Conservation (phyloP, 768 basidiomycete species). For the Pisolithus orientalis region DNA sequence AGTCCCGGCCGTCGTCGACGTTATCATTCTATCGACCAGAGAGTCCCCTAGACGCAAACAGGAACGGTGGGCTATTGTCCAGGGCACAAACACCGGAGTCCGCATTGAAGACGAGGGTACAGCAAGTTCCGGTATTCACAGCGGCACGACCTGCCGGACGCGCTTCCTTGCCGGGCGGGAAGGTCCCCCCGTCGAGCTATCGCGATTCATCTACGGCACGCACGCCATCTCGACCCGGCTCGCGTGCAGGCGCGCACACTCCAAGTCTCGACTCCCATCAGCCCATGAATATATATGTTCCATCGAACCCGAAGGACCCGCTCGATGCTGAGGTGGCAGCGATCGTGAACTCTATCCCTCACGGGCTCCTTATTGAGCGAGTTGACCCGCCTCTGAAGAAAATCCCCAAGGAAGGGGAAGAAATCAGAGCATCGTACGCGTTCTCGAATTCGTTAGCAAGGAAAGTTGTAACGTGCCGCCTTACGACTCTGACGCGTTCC, state of each 20-base stretch:
- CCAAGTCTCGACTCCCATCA: slow-evolving; percentile 45
- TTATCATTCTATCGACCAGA: slow-evolving; percentile 63
- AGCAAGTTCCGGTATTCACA: slow-evolving; percentile 52
- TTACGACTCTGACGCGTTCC: slow-evolving; percentile 70
- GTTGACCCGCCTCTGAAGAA: slow-evolving; percentile 70
- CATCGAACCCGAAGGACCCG: slow-evolving; percentile 66
- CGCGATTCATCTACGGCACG: slow-evolving; percentile 51
- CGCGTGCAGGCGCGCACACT: slow-evolving; percentile 60
- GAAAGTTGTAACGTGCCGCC: slow-evolving; percentile 71
- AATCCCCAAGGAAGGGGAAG: slow-evolving; percentile 66
- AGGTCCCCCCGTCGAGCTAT: slow-evolving; percentile 72
- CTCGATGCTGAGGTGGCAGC: slow-evolving; percentile 75
- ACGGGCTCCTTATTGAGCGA: slow-evolving; percentile 72
- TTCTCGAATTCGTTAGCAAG: slow-evolving; percentile 67
- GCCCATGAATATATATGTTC: slow-evolving; percentile 57
- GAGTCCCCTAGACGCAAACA: slow-evolving; percentile 37
- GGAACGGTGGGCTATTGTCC: slow-evolving; percentile 25
- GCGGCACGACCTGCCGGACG: slow-evolving; percentile 34
- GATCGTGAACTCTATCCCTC: slow-evolving; percentile 69
- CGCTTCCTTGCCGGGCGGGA: slow-evolving; percentile 33
- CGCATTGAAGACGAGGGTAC: slow-evolving; percentile 50
- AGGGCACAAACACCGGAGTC: slow-evolving; percentile 70
- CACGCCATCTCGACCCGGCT: slow-evolving; percentile 58
- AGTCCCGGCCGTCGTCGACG: slow-evolving; percentile 65
- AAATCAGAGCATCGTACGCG: slow-evolving; percentile 79